A percentile compares a stretch with the other conserved stretches of the same genome.
These are phyloP conservation scores for Cryptosporidium meleagridis DNA, from an alignment of 169 alveolate genomes.

Conservation along the genomic window DNA sequence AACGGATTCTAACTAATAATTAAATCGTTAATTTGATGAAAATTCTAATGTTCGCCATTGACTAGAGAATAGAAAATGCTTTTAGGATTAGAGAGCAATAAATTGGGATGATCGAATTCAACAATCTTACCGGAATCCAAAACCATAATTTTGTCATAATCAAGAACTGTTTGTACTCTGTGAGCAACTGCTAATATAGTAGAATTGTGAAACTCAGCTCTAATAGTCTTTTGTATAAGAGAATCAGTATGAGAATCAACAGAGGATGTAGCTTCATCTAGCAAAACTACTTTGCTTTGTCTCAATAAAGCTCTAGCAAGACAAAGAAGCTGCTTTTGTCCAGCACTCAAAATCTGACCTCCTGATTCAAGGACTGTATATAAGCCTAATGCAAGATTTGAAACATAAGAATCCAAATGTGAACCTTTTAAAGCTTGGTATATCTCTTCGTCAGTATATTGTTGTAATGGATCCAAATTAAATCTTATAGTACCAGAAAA, in stretches of 20 bases:
- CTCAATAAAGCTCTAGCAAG: slow-evolving; percentile 86
- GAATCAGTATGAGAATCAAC: slow-evolving; percentile 85
- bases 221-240: slow-evolving; percentile 78
- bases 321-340: slow-evolving; percentile 89
- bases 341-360: slow-evolving; percentile 83
- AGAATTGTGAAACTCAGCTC: slow-evolving; percentile 76
- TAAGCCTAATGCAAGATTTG: slow-evolving; percentile 75
- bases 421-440: slow-evolving; percentile 72
- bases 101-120: slow-evolving; percentile 84
- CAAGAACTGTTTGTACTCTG: slow-evolving; percentile 85
- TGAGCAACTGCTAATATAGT: slow-evolving; percentile 88
- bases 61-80: slow-evolving; percentile 64
- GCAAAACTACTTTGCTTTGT: slow-evolving; percentile 82
- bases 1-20: background rate
- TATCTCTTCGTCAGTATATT: slow-evolving; percentile 76
- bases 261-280: slow-evolving; percentile 89
- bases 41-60: slow-evolving; percentile 6
- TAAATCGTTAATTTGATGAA: background rate
- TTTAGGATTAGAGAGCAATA: slow-evolving; percentile 42
- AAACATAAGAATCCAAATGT: slow-evolving; percentile 40
- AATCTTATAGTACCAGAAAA: slow-evolving; percentile 83
- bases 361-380: slow-evolving; percentile 80
- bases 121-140: slow-evolving; percentile 84
- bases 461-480: slow-evolving; percentile 84
- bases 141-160: slow-evolving; percentile 84